phyloP scores from a whole-genome alignment of 228 moss, liverwort and hornwort genomes.

The Sphagnum fallax region DNA sequence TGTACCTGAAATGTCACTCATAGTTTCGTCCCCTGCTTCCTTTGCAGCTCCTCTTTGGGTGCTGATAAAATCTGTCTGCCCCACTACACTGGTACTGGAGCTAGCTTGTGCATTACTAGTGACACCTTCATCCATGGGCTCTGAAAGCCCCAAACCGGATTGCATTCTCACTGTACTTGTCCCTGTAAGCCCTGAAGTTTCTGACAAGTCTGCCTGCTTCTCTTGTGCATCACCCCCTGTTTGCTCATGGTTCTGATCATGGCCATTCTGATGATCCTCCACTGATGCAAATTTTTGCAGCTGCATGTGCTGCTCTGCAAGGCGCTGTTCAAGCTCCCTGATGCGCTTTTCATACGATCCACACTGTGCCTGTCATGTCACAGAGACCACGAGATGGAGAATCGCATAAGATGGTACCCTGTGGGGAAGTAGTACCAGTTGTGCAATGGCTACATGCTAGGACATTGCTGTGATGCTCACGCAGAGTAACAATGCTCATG shows the following conservation, averaged over 20 bases:
- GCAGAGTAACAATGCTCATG: too few relatives aligned
- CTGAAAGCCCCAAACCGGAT: slow-evolving; percentile 45
- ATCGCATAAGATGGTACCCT: background rate
- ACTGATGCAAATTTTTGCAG: slow-evolving; percentile 53
- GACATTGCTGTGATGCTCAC: too few relatives aligned
- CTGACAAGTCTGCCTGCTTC: slow-evolving; percentile 53
- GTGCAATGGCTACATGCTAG: too few relatives aligned
- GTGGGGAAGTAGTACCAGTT: too few relatives aligned
- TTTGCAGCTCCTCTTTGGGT: slow-evolving; percentile 44
- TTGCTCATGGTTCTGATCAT: slow-evolving; percentile 13
- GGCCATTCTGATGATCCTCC: slow-evolving; percentile 16
- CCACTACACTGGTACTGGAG: slow-evolving; percentile 46
- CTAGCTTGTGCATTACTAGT: slow-evolving; percentile 50
- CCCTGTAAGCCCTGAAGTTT: slow-evolving; percentile 67
- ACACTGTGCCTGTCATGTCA: slow-evolving; percentile 52
- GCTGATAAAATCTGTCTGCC: slow-evolving; percentile 35
- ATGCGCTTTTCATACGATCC: slow-evolving; percentile 84
- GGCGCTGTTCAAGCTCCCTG: slow-evolving; percentile 85
- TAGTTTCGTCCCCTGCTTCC: slow-evolving; percentile 77
- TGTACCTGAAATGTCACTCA: slow-evolving; percentile 82
- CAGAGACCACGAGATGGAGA: background rate
- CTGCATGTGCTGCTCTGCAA: slow-evolving; percentile 83
- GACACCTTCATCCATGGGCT: slow-evolving; percentile 96
- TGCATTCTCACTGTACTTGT: slow-evolving; percentile 35
- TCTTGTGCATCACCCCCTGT: slow-evolving; percentile 18